A percentile compares a stretch with the other conserved stretches of the same genome.
phyloP scores from a whole-genome alignment of 2,329 filamentous ascomycete species.

The Xylariaceae sp. region DNA sequence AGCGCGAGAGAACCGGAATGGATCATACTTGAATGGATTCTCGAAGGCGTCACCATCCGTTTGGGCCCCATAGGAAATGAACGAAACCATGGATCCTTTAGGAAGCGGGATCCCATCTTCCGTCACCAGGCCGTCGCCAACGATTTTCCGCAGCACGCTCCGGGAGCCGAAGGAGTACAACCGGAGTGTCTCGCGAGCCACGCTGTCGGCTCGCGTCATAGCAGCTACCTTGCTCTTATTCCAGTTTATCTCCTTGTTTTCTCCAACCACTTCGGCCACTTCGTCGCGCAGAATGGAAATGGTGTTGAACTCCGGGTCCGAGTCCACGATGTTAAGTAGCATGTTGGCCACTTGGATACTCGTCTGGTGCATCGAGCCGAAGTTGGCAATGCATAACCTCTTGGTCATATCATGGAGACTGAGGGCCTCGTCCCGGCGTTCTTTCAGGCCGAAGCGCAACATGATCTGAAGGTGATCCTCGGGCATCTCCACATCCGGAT shows the following conservation, averaged over 20 bases:
- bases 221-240: conserved; percentile 35
- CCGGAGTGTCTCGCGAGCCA: conserved; percentile 39
- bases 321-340: conserved; percentile 39
- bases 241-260: conserved; percentile 29
- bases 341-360: conserved; percentile 36
- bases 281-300: conserved; percentile 36
- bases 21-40: conserved; percentile 36
- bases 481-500: conserved; percentile 24
- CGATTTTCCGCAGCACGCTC: conserved; percentile 27
- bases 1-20: conserved; percentile 37
- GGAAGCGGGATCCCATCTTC: conserved; percentile 31
- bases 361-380: conserved; percentile 38
- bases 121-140: conserved; percentile 29
- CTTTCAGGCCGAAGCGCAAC: conserved; percentile 35
- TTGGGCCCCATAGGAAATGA: conserved; percentile 30
- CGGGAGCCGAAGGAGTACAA: conserved; percentile 31
- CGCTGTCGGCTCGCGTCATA: conserved; percentile 38
- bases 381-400: conserved; percentile 33
- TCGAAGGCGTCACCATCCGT: conserved; percentile 30
- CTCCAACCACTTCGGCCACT: conserved; percentile 28
- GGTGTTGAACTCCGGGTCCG: conserved; percentile 36
- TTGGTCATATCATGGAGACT: conserved; percentile 28
- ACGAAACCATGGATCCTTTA: conserved; percentile 31
- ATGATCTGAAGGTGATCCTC: conserved; percentile 40
- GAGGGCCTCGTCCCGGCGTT: conserved; percentile 35